These are phyloP conservation scores for Brassica carinata DNA, from an alignment of 345 rosid species.

Conservation along the genomic window DNA sequence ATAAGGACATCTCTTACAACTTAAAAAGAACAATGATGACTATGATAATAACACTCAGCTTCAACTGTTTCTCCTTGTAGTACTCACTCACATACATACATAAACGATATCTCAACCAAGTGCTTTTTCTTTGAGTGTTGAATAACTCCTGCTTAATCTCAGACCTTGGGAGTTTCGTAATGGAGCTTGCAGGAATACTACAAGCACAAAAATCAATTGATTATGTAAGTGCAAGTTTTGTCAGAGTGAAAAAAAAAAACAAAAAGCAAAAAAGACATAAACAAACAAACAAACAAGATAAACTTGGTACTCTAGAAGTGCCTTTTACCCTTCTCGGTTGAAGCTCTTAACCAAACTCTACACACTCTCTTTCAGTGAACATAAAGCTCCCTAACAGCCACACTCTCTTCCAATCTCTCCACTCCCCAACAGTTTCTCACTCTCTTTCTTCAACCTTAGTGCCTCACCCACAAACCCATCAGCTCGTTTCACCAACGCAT, in stretches of 20 bases:
- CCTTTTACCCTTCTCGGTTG: slow-evolving; percentile 41
- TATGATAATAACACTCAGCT: too few relatives aligned
- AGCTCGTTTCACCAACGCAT: slow-evolving; percentile 48
- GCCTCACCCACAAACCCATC: slow-evolving; percentile 33
- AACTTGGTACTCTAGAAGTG: neutral
- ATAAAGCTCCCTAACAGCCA: slow-evolving; percentile 57
- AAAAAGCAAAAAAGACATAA: neutral
- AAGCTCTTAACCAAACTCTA: slow-evolving; percentile 46
- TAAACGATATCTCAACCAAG: slow-evolving; percentile 16
- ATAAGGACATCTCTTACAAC: too few relatives aligned
- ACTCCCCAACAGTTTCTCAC: slow-evolving; percentile 32
- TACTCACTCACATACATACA: too few relatives aligned
- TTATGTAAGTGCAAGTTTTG: slow-evolving; percentile 5
- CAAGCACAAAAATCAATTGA: slow-evolving; percentile 39
- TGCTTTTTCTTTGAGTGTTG: slow-evolving; percentile 64
- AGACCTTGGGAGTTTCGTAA: slow-evolving; percentile 60
- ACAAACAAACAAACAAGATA: too few relatives aligned
- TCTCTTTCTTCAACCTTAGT: slow-evolving; percentile 45
- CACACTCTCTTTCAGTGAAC: slow-evolving; percentile 79
- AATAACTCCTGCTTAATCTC: slow-evolving; percentile 73
- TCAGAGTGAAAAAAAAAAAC: neutral
- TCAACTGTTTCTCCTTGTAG: too few relatives aligned
- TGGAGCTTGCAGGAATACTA: slow-evolving; percentile 49
- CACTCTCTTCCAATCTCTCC: too few relatives aligned
- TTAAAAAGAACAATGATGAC: too few relatives aligned